phyloP scores from a whole-genome alignment of 148 eudicot species.

The Amaranthus hypochondriacus region DNA sequence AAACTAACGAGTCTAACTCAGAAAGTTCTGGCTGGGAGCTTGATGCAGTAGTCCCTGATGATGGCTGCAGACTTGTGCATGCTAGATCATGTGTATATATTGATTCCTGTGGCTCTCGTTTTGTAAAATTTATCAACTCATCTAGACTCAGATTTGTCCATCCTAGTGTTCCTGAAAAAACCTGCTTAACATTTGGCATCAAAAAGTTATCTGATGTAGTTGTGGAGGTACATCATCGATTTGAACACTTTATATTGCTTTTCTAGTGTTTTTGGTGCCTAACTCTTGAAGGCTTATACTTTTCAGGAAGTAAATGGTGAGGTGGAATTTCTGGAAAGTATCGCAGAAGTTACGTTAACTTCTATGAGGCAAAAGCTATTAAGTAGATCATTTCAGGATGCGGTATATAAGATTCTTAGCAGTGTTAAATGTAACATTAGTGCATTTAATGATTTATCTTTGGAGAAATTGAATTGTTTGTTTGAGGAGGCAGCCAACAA shows the following conservation, averaged over 20 bases:
- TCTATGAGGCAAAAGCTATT: constrained; percentile 52
- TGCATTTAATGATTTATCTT: constrained; percentile 28
- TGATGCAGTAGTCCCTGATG: constrained; percentile 87
- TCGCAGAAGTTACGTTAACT: constrained; percentile 56
- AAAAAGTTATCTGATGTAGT: constrained; percentile 85
- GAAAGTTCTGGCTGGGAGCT: constrained; percentile 50
- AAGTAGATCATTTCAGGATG: constrained; percentile 76
- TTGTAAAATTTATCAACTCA: constrained; percentile 65
- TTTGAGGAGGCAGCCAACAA: constrained; percentile 61
- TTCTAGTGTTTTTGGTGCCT: constrained; percentile 1
- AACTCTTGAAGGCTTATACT: not conserved
- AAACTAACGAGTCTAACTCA: constrained; percentile 38
- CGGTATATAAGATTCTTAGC: constrained; percentile 56
- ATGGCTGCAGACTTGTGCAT: constrained; percentile 91
- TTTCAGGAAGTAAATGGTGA: constrained; percentile 61
- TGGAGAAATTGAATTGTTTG: constrained; percentile 32
- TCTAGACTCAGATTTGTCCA: constrained; percentile 74
- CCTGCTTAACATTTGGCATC: constrained; percentile 60
- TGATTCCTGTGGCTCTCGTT: constrained; percentile 85
- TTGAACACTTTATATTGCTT: constrained; percentile 7
- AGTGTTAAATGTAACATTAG: constrained; percentile 38
- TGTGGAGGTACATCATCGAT: constrained; percentile 60
- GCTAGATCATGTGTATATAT: constrained; percentile 82
- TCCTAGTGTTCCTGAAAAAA: constrained; percentile 67
- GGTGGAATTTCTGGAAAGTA: constrained; percentile 47